Percentiles rank a stretch among this genome's conserved stretches.
phyloP scores from a whole-genome alignment of 257 asterid species.

The Cordia subcordata region DNA sequence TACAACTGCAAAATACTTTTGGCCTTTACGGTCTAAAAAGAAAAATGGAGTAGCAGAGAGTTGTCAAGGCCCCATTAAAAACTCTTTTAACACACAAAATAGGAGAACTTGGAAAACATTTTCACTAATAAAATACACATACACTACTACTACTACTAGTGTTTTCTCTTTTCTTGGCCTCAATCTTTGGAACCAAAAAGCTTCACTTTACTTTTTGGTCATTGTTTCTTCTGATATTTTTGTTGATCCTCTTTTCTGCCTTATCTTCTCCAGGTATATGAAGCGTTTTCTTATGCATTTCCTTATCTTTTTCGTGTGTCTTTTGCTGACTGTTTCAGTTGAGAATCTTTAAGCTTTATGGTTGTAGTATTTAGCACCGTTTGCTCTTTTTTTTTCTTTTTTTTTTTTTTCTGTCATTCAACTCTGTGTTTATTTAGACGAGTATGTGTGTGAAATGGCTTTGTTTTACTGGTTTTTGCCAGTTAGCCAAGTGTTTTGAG shows the following conservation, averaged over 20 bases:
- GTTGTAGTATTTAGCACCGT: background rate
- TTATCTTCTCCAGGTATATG: slow-evolving; percentile 14
- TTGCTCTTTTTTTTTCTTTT: background rate
- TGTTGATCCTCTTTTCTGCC: background rate
- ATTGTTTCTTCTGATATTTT: background rate
- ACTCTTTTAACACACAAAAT: too few species aligned
- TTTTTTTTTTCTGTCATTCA: background rate
- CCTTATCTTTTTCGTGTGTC: background rate
- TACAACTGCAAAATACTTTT: too few species aligned
- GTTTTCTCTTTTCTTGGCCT: slow-evolving; percentile 6
- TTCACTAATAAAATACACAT: background rate
- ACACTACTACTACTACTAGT: background rate
- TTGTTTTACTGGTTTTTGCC: background rate
- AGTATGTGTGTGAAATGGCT: background rate
- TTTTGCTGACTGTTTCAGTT: background rate
- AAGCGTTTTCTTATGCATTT: background rate
- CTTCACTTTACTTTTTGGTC: background rate
- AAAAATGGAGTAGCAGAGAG: slow-evolving; percentile 55
- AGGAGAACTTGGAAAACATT: background rate
- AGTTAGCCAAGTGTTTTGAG: background rate
- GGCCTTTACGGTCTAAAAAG: too few species aligned
- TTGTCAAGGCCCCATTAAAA: too few species aligned
- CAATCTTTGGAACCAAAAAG: slow-evolving; percentile 8
- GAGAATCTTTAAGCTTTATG: background rate
- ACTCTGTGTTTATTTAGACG: background rate